Evolutionary conservation across 257 asterid species (phyloP).

Genomic region (Petrea volubilis): DNA sequence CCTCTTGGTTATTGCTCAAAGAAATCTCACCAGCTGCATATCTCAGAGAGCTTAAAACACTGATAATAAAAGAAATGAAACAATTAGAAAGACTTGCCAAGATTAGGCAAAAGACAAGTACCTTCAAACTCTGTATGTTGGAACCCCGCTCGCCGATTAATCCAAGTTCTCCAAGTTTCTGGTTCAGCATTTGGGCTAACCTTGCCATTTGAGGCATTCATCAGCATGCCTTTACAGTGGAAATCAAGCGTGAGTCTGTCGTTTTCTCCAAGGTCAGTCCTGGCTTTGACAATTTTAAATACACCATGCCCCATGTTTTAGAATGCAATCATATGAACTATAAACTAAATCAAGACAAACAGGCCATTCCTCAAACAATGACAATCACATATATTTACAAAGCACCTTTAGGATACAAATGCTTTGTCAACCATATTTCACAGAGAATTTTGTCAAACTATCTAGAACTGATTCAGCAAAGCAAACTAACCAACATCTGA

Average conservation of each 20-base stretch:
- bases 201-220: constrained; percentile 32
- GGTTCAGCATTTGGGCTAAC: constrained; percentile 44
- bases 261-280: constrained; percentile 43
- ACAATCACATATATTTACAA: constrained; percentile 1
- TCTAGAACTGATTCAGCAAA: constrained; percentile 6
- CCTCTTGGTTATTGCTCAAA: constrained; percentile 28
- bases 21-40: constrained; percentile 85
- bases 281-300: constrained; percentile 50
- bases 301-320: constrained; percentile 31
- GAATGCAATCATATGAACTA: constrained; percentile 23
- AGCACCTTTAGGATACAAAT: background rate
- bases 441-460: background rate
- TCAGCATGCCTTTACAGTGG: constrained; percentile 27
- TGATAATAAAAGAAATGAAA: constrained; percentile 1
- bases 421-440: constrained; percentile 13
- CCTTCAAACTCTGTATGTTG: constrained; percentile 68
- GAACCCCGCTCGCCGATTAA: constrained; percentile 54
- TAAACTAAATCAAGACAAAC: constrained; percentile 6
- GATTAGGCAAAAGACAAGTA: constrained; percentile 15
- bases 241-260: constrained; percentile 25
- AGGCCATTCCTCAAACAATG: constrained; percentile 1
- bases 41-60: constrained; percentile 25
- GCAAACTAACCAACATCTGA: constrained; percentile 30
- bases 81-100: constrained; percentile 6
- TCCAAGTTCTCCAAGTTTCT: constrained; percentile 79